These are phyloP conservation scores for Stephanocyclus meneghinianus DNA, from an alignment of 352 stramenopile species.

Conservation along the genomic window DNA sequence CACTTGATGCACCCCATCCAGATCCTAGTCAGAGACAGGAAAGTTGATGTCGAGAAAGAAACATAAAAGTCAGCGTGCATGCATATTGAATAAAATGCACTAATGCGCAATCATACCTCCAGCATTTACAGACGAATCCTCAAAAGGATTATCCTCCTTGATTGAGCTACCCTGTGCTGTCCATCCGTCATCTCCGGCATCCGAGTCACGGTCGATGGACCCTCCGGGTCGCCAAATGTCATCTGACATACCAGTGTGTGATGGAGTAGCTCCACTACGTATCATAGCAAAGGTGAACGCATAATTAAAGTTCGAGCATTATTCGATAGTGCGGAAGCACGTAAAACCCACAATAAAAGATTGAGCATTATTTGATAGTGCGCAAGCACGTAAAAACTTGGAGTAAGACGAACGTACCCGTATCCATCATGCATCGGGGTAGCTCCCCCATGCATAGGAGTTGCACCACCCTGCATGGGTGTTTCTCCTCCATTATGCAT, in stretches of 20 bases:
- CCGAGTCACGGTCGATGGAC: slow-evolving; percentile 66
- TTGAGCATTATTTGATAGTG: background rate
- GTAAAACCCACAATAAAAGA: background rate
- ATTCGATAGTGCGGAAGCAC: background rate
- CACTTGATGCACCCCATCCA: slow-evolving; percentile 49
- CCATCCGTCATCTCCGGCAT: slow-evolving; percentile 56
- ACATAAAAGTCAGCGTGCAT: background rate
- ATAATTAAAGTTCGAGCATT: background rate
- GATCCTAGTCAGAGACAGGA: background rate
- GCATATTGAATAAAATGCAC: background rate
- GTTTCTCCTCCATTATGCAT: slow-evolving; percentile 80
- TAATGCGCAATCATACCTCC: slow-evolving; percentile 28
- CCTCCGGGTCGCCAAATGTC: slow-evolving; percentile 82
- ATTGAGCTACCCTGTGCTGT: slow-evolving; percentile 26
- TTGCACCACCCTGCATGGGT: slow-evolving; percentile 78
- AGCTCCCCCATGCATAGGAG: slow-evolving; percentile 75
- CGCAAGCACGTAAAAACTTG: background rate
- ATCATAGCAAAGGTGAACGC: background rate
- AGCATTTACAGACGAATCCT: slow-evolving; percentile 48
- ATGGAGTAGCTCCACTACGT: slow-evolving; percentile 43
- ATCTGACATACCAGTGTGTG: slow-evolving; percentile 61
- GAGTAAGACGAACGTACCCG: slow-evolving; percentile 35
- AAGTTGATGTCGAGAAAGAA: background rate
- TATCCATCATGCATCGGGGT: slow-evolving; percentile 56
- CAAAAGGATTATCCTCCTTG: slow-evolving; percentile 55